Percentiles rank a stretch among this genome's conserved stretches.
phyloP scores from a whole-genome alignment of 2,329 filamentous ascomycete species.

The Sporothrix globosa region DNA sequence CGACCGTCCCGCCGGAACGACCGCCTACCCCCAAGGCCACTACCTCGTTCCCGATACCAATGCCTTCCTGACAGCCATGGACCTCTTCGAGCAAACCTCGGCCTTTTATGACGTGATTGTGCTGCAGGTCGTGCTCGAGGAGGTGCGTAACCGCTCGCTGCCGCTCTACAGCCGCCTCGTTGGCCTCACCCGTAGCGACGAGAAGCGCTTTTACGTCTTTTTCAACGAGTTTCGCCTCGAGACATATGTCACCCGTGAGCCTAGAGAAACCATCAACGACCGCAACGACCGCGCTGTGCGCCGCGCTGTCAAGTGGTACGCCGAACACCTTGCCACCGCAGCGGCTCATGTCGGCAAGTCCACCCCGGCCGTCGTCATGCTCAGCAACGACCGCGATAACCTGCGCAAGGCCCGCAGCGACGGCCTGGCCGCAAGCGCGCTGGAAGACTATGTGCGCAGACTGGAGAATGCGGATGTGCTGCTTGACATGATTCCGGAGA shows the following conservation, averaged over 20 bases:
- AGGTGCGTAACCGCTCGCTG: constrained; percentile 89
- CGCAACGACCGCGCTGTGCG: constrained; percentile 92
- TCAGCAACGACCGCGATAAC: constrained; percentile 91
- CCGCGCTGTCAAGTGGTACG: constrained; percentile 86
- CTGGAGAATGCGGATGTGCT: constrained; percentile 84
- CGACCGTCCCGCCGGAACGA: constrained; percentile 82
- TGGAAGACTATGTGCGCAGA: constrained; percentile 78
- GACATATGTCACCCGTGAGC: constrained; percentile 76
- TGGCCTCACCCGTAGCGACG: constrained; percentile 88
- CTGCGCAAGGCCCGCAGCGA: constrained; percentile 79
- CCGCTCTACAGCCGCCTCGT: constrained; percentile 94
- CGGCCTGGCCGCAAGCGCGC: constrained; percentile 67
- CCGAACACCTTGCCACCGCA: constrained; percentile 73
- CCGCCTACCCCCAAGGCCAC: constrained; percentile 80
- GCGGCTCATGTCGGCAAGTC: constrained; percentile 48
- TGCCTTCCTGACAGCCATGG: constrained; percentile 92
- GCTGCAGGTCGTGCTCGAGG: constrained; percentile 92
- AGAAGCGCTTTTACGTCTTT: constrained; percentile 97
- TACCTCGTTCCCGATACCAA: constrained; percentile 97
- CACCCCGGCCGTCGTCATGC: constrained; percentile 81
- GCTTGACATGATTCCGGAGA: constrained; percentile 89
- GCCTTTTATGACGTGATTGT: constrained; percentile 97
- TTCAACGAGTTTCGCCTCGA: constrained; percentile 98
- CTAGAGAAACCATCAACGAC: constrained; percentile 90
- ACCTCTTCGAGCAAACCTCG: constrained; percentile 88